These are phyloP conservation scores for Podochytrium sp. DNA, from an alignment of 192 early-diverging fungal species.

Conservation along the genomic window DNA sequence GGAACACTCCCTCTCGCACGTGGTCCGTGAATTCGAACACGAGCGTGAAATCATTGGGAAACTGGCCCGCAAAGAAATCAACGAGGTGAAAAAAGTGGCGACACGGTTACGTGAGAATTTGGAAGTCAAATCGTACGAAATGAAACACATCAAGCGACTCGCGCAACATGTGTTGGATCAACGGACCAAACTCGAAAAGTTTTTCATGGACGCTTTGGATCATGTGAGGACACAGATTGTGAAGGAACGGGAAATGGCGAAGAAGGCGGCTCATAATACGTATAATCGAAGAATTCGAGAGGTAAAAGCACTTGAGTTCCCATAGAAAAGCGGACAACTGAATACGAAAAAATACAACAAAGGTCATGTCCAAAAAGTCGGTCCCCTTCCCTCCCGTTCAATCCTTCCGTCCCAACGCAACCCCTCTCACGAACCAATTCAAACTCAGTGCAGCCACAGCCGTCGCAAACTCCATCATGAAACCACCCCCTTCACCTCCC, in stretches of 20 bases:
- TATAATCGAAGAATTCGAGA: slow-evolving; percentile 54
- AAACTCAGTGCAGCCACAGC: slow-evolving; percentile 24
- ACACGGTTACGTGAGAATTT: slow-evolving; percentile 43
- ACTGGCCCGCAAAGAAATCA: slow-evolving; percentile 54
- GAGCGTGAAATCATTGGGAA: slow-evolving; percentile 58
- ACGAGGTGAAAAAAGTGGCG: slow-evolving; percentile 52
- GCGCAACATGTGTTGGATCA: slow-evolving; percentile 68
- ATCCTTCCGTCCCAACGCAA: slow-evolving; percentile 33
- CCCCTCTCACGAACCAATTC: slow-evolving; percentile 26
- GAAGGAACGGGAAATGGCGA: slow-evolving; percentile 33
- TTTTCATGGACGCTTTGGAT: slow-evolving; percentile 69
- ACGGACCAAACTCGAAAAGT: slow-evolving; percentile 61
- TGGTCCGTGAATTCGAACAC: slow-evolving; percentile 65
- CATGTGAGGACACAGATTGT: slow-evolving; percentile 48
- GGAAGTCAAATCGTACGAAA: slow-evolving; percentile 51
- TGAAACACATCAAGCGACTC: slow-evolving; percentile 66
- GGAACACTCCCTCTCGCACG: slow-evolving; percentile 63
- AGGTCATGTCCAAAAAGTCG: slow-evolving; percentile 33
- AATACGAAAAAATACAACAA: neutral
- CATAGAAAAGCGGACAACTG: neutral
- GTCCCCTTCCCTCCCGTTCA: slow-evolving; percentile 42
- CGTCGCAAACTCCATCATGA: slow-evolving; percentile 22
- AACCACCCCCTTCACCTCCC: slow-evolving; percentile 28
- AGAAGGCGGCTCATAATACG: slow-evolving; percentile 39
- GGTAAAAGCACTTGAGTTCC: slow-evolving; percentile 29